Conservation (phyloP, 2,329 filamentous ascomycete species). For the Claviceps maximensis region DNA sequence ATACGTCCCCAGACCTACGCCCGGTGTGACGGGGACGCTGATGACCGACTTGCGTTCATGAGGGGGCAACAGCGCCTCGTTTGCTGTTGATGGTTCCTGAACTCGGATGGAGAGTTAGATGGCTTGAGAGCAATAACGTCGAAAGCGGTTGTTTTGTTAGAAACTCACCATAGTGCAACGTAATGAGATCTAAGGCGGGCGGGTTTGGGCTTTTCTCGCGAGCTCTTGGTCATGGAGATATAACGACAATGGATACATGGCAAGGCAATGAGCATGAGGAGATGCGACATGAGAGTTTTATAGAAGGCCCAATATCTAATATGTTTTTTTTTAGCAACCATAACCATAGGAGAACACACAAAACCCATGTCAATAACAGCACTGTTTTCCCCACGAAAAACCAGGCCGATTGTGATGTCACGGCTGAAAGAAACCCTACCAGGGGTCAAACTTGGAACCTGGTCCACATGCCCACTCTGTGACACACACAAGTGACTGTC, state of each 20-base stretch:
- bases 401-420: neutral
- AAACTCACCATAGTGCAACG: neutral
- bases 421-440: neutral
- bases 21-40: constrained; percentile 5
- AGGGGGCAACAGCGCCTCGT: constrained; percentile 4
- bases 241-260: neutral
- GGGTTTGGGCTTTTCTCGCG: no score
- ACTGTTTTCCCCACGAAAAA: neutral
- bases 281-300: neutral
- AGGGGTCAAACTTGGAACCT: neutral
- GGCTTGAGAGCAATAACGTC: neutral
- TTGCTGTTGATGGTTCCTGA: constrained; percentile 1
- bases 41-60: constrained; percentile 2
- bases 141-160: neutral
- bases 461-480: neutral
- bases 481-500: neutral
- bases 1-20: constrained; percentile 4
- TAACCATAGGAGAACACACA: neutral
- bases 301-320: neutral
- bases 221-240: neutral
- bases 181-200: neutral
- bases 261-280: neutral
- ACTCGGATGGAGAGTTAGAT: neutral
- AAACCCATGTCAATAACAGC: no score
- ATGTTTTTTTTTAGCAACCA: neutral